These are phyloP conservation scores for Perilla frutescens DNA, from an alignment of 257 asterid genomes.

Conservation along the genomic window DNA sequence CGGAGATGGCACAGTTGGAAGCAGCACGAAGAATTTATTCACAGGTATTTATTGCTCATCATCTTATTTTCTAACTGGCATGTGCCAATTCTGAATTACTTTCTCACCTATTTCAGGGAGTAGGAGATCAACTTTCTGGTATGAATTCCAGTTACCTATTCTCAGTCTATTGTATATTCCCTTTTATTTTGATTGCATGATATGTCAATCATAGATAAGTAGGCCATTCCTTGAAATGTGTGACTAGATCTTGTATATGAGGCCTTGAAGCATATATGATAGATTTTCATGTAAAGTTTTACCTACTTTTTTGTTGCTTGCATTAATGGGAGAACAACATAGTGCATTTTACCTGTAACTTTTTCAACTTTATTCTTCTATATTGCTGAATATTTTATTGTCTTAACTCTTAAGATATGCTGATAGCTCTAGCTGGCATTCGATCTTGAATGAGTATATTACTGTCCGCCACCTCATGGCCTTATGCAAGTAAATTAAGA, in stretches of 20 bases:
- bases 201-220: neutral
- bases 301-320: neutral
- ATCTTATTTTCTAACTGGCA: conserved; percentile 13
- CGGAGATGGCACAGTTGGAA: conserved; percentile 93
- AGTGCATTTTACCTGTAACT: conserved; percentile 11
- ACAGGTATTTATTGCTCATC: conserved; percentile 50
- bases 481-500: neutral
- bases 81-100: conserved; percentile 32
- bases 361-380: neutral
- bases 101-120: conserved; percentile 63
- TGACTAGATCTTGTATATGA: neutral
- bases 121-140: conserved; percentile 67
- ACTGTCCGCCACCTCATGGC: neutral
- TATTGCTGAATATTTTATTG: neutral
- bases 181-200: conserved; percentile 18
- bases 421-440: neutral
- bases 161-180: conserved; percentile 17
- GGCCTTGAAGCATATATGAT: conserved; percentile 6
- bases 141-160: conserved; percentile 33
- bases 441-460: neutral
- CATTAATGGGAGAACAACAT: neutral
- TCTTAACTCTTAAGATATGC: neutral
- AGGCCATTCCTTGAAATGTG: neutral
- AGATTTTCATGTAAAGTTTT: neutral
- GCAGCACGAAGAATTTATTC: conserved; percentile 80